Evolutionary conservation across 768 basidiomycete species (phyloP).

Genomic region (Kockovaella imperatae): DNA sequence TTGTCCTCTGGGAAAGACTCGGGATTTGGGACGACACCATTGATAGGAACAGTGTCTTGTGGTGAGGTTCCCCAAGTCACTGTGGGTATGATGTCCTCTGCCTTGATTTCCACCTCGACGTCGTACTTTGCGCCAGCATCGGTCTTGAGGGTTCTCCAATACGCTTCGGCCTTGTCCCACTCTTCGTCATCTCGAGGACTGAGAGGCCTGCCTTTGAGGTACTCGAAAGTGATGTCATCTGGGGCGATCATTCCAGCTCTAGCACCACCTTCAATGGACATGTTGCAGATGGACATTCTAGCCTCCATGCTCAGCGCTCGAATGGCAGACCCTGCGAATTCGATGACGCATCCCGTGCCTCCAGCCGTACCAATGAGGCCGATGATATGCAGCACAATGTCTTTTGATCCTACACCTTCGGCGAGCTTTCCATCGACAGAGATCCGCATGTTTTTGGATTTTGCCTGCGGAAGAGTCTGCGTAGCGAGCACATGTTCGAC

Average conservation of each 20-base stretch:
- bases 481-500: conserved; percentile 92
- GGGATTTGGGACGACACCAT: conserved; percentile 71
- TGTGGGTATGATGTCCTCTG: conserved; percentile 79
- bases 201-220: conserved; percentile 71
- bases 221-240: conserved; percentile 76
- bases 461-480: conserved; percentile 76
- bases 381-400: conserved; percentile 83
- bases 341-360: conserved; percentile 83
- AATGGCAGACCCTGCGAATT: conserved; percentile 83
- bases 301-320: conserved; percentile 81
- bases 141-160: conserved; percentile 70
- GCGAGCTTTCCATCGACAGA: conserved; percentile 71
- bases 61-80: conserved; percentile 91
- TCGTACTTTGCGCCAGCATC: conserved; percentile 82
- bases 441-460: conserved; percentile 87
- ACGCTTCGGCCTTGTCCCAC: conserved; percentile 77
- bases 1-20: conserved; percentile 58
- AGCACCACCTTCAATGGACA: conserved; percentile 91
- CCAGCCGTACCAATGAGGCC: conserved; percentile 88
- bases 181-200: conserved; percentile 67
- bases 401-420: conserved; percentile 77
- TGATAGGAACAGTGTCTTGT: conserved; percentile 77
- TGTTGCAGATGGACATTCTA: conserved; percentile 69
- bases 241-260: conserved; percentile 89
- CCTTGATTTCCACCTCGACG: conserved; percentile 67